Evolutionary conservation across 2,329 filamentous ascomycete genomes (phyloP), one percentile per base, ranked within the genome.

Genomic region (Ceratocystis lukuohia): DNA sequence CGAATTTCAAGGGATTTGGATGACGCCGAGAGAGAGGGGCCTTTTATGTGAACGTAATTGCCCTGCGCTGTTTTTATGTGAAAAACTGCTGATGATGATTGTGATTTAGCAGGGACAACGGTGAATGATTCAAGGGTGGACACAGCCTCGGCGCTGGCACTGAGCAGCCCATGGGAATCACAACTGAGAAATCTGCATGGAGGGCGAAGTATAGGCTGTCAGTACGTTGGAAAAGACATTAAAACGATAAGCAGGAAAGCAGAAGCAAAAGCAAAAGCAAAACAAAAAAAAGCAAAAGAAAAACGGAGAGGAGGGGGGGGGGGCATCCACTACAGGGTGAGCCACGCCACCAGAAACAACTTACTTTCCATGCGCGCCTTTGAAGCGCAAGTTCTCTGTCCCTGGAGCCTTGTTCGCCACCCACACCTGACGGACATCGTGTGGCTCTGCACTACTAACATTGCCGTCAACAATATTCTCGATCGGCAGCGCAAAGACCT

Each of bases 351-450:
- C 1, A 7, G 56, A 20, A 25, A n/a, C n/a, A 61, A 64, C 80
- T 68, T 73, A 92, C 88, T 84, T 88, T 69, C 91, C 92, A 76
- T 96, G 89, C 71, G 93, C 88, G 0, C 91, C 90, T 76, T 96
- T 96, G 75, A 99, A 89, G 67, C 88, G 88, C 71, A 90, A 87
- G 44, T 82, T 81, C 69, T 95, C 89, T 1, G 88, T 93, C 2
- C 93, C 93, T 0, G 87, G 84, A 12, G 96, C 87, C 70, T 83
- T 84, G 71, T 88, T 96, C 68, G 89, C 91, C 70, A 97, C 84
- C 89, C 93, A 99, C 17, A 99, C 94, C 78, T 96, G 92, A 68
- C 93, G 82, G 68, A 97, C 92, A 74, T 97, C 92, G 75, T 96
- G 92, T 62, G 94, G 94, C 77, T 99, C 94, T 7, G 93, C 91